Evolutionary conservation across 768 basidiomycete species (phyloP).

Genomic region (Lactifluus echinatus): DNA sequence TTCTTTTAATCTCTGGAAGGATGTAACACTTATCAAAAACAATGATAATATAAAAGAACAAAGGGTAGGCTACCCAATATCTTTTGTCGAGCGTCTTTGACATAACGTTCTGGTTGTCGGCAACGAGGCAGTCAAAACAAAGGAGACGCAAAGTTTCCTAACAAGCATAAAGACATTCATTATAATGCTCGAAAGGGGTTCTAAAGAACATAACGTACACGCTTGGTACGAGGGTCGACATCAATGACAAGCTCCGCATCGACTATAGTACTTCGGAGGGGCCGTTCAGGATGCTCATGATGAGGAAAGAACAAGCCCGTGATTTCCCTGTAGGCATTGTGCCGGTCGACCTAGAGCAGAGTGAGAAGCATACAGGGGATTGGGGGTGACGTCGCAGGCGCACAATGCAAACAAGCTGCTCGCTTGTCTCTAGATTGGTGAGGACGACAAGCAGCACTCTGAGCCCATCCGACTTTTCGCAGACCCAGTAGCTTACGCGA

Average conservation of each 20-base stretch:
- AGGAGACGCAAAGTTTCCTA: constrained; percentile 79
- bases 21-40: neutral
- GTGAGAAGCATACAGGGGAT: neutral
- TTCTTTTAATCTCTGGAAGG: constrained; percentile 57
- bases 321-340: constrained; percentile 74
- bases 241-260: constrained; percentile 96
- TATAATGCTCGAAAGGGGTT: neutral
- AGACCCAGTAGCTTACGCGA: constrained; percentile 85
- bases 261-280: constrained; percentile 71
- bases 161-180: constrained; percentile 1
- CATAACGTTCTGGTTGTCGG: constrained; percentile 85
- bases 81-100: constrained; percentile 70
- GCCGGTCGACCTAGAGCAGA: constrained; percentile 76
- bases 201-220: constrained; percentile 37
- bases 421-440: constrained; percentile 42
- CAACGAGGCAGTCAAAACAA: constrained; percentile 89
- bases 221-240: constrained; percentile 63
- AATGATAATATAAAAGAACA: neutral
- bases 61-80: constrained; percentile 61
- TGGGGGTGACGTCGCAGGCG: neutral
- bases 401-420: constrained; percentile 70
- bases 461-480: constrained; percentile 96
- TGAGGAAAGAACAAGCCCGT: constrained; percentile 84
- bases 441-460: constrained; percentile 79
- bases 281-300: constrained; percentile 57